Base-by-base conservation (phyloP, 495 filamentous ascomycete species). In the Hypoxylon trugodes region DNA sequence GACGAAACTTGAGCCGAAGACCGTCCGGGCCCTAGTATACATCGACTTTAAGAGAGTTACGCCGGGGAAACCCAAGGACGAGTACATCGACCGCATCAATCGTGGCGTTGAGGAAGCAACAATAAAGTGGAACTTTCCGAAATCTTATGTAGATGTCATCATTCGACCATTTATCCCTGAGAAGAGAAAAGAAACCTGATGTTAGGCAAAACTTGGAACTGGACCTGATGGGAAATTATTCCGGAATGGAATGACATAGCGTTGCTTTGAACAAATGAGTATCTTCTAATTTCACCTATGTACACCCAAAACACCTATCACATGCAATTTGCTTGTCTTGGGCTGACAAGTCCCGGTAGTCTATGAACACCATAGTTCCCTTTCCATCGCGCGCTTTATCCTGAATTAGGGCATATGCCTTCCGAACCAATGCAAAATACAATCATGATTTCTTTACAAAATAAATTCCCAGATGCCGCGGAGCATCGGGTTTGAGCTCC, bases 61-160 rank as follows among this genome's bases (percentile, higher is more conserved):
- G 8, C 65, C 69, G 0, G 59, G 58, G 3, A 32, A 1, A 22
- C 72, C 77, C 2, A 54, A 52, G 16, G 32, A 30, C 0, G 77
- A 80, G 58, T 78, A 80, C 26, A 61, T 78, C 13, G 50, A 57
- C 8, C 69, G 79, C 8, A 78, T 81, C 72, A 76, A 76, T 33
- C 26, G 33, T 22, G 77, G 74, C 1, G 71, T 77, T 4, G 9
- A 65, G 1, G 76, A 81, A n/a, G 76, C 77, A 22, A 38, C 68
- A 32, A 16, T n/a, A 50, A 50, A 65, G 6, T 73, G 69, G 58
- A 70, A 70, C 1, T 43, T 81, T 28, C 76, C 74, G 1, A 8
- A 21, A 32, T 3, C 15, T 2, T 79, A 77, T 59, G 71, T 79
- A 15, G 48, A 72, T 30, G 37, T 32, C 1, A 41, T 59, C 8